Conservation (phyloP, 306 rosid genomes). For the apple (Malus domestica) region ASM211411v1 NC_041794.1:23024001-23024500, state of each 20-base stretch:
- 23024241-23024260: neutral
- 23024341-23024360: too few relatives aligned
- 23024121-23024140: neutral
- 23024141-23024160: neutral
- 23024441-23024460: constrained; percentile 60
- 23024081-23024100: neutral
- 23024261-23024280: neutral
- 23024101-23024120: neutral
- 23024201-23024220: neutral
- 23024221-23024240: neutral
- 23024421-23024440: neutral
- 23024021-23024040: neutral
- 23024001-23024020: neutral
- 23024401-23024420: neutral
- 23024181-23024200: neutral
- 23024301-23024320: neutral
- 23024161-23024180: neutral
- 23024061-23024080: neutral
- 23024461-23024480: constrained; percentile 91
- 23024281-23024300: neutral
- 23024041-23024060: neutral
- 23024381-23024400: neutral
- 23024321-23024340: neutral
- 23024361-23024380: neutral
- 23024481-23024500: constrained; percentile 92